Percentiles rank a stretch among this genome's conserved stretches.
phyloP scores from a whole-genome alignment of 2,329 filamentous ascomycete species.

The Colletotrichum sansevieriae region DNA sequence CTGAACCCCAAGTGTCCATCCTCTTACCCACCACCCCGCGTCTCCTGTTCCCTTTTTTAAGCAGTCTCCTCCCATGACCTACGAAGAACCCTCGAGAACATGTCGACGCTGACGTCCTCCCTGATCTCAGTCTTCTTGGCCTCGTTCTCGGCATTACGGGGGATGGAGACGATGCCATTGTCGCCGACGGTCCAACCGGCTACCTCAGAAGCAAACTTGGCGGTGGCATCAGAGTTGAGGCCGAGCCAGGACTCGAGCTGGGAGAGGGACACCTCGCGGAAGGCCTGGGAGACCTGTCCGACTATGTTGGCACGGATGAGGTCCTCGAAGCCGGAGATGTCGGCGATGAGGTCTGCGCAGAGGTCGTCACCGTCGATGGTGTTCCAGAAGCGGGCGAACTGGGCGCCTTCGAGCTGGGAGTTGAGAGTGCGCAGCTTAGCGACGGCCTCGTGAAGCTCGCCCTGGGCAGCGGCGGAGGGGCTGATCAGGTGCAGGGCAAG shows the following conservation, averaged over 20 bases:
- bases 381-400: conserved; percentile 94
- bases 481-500: conserved; percentile 95
- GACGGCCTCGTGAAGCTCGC: conserved; percentile 89
- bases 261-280: conserved; percentile 77
- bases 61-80: conserved; percentile 88
- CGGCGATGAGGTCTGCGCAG: conserved; percentile 94
- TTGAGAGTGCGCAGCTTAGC: conserved; percentile 88
- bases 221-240: conserved; percentile 74
- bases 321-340: conserved; percentile 96
- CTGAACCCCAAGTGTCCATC: conserved; percentile 21
- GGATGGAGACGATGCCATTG: conserved; percentile 77
- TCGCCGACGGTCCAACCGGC: conserved; percentile 87
- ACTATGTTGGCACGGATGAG: conserved; percentile 91
- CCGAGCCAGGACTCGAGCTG: conserved; percentile 84
- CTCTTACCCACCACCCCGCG: conserved; percentile 12
- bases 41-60: conserved; percentile 51
- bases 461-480: conserved; percentile 75
- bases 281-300: conserved; percentile 84
- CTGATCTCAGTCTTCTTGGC: conserved; percentile 94
- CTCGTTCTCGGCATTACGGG: conserved; percentile 96
- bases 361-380: conserved; percentile 94
- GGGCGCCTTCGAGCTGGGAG: conserved; percentile 87
- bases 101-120: conserved; percentile 93
- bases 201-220: conserved; percentile 86
- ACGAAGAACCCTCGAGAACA: conserved; percentile 83